A percentile compares a stretch with the other conserved stretches of the same genome.
These are phyloP conservation scores for Lachnellula arida DNA, from an alignment of 2,329 filamentous ascomycete genomes.

Conservation along the genomic window DNA sequence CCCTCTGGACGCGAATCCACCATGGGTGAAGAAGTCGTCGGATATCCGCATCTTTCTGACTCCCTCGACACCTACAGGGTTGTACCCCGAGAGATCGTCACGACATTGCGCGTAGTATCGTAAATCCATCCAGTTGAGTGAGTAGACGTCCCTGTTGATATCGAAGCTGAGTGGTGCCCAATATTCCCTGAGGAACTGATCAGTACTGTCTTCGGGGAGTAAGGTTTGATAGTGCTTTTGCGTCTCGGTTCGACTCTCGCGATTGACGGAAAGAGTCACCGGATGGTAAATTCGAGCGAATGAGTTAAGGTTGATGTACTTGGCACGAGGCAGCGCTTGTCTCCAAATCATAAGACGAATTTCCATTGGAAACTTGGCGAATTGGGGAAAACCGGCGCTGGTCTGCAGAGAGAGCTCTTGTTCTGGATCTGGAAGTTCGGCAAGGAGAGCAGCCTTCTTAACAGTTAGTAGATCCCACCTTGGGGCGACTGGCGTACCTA, in stretches of 20 bases:
- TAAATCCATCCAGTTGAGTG: neutral
- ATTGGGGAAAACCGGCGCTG: neutral
- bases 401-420: neutral
- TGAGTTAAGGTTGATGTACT: neutral
- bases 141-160: neutral
- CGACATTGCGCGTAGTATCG: neutral
- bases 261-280: neutral
- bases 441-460: neutral
- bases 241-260: neutral
- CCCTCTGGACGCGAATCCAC: neutral
- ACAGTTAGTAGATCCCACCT: neutral
- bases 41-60: neutral
- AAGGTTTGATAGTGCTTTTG: neutral
- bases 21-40: neutral
- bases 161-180: neutral
- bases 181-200: neutral
- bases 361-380: neutral
- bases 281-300: neutral
- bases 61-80: neutral
- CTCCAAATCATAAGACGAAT: neutral
- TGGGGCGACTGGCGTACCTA: neutral
- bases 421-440: neutral
- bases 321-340: neutral
- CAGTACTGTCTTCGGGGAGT: neutral
- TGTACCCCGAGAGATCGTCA: neutral